Evolutionary conservation across 129 eudicot species (phyloP).

Genomic region (Pittosporum tobira): DNA sequence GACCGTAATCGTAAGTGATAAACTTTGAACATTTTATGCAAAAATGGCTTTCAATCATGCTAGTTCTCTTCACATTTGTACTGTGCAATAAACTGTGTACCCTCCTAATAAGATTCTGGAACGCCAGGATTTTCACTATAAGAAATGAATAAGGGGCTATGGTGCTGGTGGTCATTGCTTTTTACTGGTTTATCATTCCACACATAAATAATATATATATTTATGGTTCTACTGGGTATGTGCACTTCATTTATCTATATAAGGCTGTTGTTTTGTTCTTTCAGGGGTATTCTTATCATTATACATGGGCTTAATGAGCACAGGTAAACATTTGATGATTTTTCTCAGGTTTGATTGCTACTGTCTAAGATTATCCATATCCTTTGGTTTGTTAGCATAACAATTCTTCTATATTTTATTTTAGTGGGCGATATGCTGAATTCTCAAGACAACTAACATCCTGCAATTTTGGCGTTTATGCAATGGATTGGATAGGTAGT

Average conservation of each 20-base stretch:
- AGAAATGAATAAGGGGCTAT: background rate
- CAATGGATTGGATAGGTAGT: slow-evolving; percentile 99
- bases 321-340: slow-evolving; percentile 35
- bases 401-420: slow-evolving; percentile 12
- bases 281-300: slow-evolving; percentile 83
- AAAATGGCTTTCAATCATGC: too few relatives aligned
- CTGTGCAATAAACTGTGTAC: background rate
- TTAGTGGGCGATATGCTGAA: slow-evolving; percentile 85
- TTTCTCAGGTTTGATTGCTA: background rate
- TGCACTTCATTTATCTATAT: background rate
- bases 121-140: background rate
- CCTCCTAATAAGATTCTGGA: slow-evolving; percentile 1
- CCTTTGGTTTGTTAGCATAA: background rate
- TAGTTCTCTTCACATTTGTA: too few relatives aligned
- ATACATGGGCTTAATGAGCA: slow-evolving; percentile 96
- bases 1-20: too few relatives aligned
- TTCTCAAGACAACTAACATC: slow-evolving; percentile 82
- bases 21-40: too few relatives aligned
- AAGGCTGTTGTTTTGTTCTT: slow-evolving; percentile 10
- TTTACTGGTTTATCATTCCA: slow-evolving; percentile 6
- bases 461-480: slow-evolving; percentile 81
- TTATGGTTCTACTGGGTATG: background rate
- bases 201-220: background rate
- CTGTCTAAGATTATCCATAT: background rate
- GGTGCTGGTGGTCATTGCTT: background rate